Conservation (phyloP, 2,329 filamentous ascomycete genomes). For the Verticillium zaregamsianum region DNA sequence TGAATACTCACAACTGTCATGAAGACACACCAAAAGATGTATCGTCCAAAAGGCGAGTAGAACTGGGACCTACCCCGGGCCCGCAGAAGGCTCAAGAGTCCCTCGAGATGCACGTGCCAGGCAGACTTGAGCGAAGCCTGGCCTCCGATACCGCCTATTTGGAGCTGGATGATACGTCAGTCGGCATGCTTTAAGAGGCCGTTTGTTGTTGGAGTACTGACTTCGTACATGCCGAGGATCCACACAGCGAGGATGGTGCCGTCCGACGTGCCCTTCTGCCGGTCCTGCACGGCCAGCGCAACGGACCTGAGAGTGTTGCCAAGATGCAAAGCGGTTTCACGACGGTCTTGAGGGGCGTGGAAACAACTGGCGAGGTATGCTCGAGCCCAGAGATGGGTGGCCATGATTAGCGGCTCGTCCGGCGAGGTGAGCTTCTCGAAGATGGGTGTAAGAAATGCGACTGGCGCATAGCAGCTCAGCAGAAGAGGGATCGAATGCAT, state of each 20-base stretch:
- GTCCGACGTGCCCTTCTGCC: slow-evolving; percentile 21
- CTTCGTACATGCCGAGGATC: slow-evolving; percentile 36
- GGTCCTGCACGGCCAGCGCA: slow-evolving; percentile 27
- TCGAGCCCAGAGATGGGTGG: slow-evolving; percentile 34
- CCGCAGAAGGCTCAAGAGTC: slow-evolving; percentile 31
- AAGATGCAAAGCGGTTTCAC: slow-evolving; percentile 29
- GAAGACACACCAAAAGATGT: slow-evolving; percentile 32
- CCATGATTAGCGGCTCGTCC: slow-evolving; percentile 31
- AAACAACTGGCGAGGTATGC: slow-evolving; percentile 33
- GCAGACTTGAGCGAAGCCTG: slow-evolving; percentile 19
- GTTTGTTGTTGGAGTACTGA: slow-evolving; percentile 6
- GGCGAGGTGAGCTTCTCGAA: slow-evolving; percentile 17
- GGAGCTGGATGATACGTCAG: slow-evolving; percentile 18
- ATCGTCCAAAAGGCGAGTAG: slow-evolving; percentile 17
- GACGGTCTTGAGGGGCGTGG: slow-evolving; percentile 23
- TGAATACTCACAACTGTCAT: slow-evolving; percentile 29
- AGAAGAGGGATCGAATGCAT: slow-evolving; percentile 33
- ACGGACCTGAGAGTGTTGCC: slow-evolving; percentile 33
- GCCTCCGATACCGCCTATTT: slow-evolving; percentile 29
- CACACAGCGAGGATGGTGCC: slow-evolving; percentile 34
- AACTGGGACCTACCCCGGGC: slow-evolving; percentile 24
- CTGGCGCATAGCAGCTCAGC: slow-evolving; percentile 29
- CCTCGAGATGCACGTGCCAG: slow-evolving; percentile 32
- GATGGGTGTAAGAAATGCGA: slow-evolving; percentile 27
- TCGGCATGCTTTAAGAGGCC: not conserved